phyloP scores from a whole-genome alignment of 2,329 filamentous ascomycete genomes.

The Claviceps pusilla region DNA sequence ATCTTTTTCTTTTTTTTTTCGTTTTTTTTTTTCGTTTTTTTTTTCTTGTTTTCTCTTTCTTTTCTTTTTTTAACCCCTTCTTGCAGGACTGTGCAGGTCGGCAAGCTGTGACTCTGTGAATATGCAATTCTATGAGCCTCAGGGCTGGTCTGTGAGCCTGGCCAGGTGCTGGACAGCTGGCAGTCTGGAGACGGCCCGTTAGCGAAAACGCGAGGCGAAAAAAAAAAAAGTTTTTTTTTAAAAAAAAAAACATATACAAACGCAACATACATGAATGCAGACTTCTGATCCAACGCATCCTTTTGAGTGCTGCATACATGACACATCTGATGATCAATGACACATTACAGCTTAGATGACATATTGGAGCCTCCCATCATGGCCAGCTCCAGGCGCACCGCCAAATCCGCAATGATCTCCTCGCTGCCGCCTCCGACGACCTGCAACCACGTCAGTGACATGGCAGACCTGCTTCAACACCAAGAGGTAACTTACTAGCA shows the following conservation, averaged over 20 bases:
- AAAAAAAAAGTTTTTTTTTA: not conserved
- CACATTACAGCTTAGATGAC: not conserved
- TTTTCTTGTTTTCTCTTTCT: not conserved
- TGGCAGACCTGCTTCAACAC: not conserved
- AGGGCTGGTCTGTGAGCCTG: not conserved
- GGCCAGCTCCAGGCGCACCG: slow-evolving; percentile 30
- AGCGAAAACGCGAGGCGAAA: not conserved
- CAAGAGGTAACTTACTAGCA: slow-evolving; percentile 7
- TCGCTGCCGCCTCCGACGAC: slow-evolving; percentile 40
- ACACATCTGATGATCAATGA: not conserved
- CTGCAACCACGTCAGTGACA: slow-evolving; percentile 14
- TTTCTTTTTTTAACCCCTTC: not conserved
- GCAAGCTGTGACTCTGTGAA: not conserved
- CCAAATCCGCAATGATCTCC: slow-evolving; percentile 35
- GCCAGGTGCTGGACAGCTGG: not conserved
- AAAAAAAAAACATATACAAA: not conserved
- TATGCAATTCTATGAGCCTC: not conserved
- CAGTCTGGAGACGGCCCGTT: not conserved
- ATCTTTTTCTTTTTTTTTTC: not conserved
- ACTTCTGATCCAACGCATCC: not conserved
- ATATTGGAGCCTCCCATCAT: slow-evolving; percentile 10
- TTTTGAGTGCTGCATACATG: not conserved
- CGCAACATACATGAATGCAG: not conserved
- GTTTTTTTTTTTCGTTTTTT: not conserved
- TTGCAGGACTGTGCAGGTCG: not conserved